Evolutionary conservation across 192 early-diverging fungal genomes (phyloP).

Genomic region (Entomortierella parvispora): DNA sequence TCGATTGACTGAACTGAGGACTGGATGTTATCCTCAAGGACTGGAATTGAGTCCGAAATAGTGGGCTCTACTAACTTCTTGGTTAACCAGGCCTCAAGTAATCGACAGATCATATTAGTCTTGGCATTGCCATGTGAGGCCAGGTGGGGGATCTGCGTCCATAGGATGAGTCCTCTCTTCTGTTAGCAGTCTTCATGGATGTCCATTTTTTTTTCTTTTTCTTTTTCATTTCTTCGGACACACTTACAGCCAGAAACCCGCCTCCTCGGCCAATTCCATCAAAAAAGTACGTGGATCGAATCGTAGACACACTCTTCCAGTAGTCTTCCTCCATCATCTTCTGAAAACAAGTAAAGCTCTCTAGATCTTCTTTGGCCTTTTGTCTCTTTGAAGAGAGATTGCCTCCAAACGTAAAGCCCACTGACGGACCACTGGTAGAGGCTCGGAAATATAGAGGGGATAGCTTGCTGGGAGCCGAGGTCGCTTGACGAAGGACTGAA

Average conservation of each 20-base stretch:
- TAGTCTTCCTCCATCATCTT: conserved; percentile 33
- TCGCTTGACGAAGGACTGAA: conserved; percentile 11
- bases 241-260: conserved; percentile 44
- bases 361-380: conserved; percentile 20
- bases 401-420: conserved; percentile 21
- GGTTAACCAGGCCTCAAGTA: conserved; percentile 47
- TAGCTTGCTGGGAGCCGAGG: conserved; percentile 16
- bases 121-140: conserved; percentile 55
- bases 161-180: too few relatives aligned
- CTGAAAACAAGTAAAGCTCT: conserved; percentile 18
- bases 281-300: conserved; percentile 47
- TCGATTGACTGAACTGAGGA: conserved; percentile 49
- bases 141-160: conserved; percentile 41
- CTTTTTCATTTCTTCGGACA: too few relatives aligned
- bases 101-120: conserved; percentile 42
- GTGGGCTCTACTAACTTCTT: conserved; percentile 53
- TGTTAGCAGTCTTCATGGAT: too few relatives aligned
- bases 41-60: conserved; percentile 46
- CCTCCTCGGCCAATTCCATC: conserved; percentile 49
- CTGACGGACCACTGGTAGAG: neutral
- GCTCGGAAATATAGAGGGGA: neutral
- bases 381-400: conserved; percentile 3
- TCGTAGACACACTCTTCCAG: conserved; percentile 49
- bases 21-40: conserved; percentile 52
- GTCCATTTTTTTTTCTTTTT: too few relatives aligned